These are phyloP conservation scores for Lichtheimia ornata DNA, from an alignment of 371 early-diverging fungal species.

Conservation along the genomic window DNA sequence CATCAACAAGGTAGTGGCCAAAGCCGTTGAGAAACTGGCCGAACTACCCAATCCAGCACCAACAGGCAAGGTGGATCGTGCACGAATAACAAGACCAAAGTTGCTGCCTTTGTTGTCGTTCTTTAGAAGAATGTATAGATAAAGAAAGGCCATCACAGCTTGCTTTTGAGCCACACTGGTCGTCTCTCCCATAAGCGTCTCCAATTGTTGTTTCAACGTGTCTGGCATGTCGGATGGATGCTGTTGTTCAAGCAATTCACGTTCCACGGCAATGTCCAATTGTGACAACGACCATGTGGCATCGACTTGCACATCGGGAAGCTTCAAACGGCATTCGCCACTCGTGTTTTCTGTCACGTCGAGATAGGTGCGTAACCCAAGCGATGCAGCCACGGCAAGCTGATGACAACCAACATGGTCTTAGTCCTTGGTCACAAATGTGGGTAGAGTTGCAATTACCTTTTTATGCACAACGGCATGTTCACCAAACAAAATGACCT, in stretches of 20 bases:
- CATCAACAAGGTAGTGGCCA: constrained; percentile 78
- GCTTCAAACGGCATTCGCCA: constrained; percentile 31
- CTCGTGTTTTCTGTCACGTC: constrained; percentile 52
- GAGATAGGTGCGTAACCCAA: constrained; percentile 68
- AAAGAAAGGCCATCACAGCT: constrained; percentile 49
- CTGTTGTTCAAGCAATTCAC: constrained; percentile 20
- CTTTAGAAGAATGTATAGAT: constrained; percentile 33
- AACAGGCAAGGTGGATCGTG: constrained; percentile 86
- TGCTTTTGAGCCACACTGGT: constrained; percentile 22
- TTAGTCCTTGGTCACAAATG: not conserved
- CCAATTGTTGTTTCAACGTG: constrained; percentile 20
- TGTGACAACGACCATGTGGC: constrained; percentile 40
- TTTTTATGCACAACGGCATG: constrained; percentile 97
- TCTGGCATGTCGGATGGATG: constrained; percentile 43
- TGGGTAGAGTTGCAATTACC: constrained; percentile 39
- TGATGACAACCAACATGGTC: constrained; percentile 22
- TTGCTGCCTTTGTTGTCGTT: constrained; percentile 7
- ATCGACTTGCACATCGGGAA: constrained; percentile 58
- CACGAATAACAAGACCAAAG: constrained; percentile 59
- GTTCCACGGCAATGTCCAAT: constrained; percentile 25
- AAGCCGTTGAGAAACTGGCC: constrained; percentile 84
- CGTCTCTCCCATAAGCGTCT: constrained; percentile 13
- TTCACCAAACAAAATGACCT: constrained; percentile 97
- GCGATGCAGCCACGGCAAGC: constrained; percentile 71
- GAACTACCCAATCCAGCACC: constrained; percentile 97